Evolutionary conservation across 306 rosid genomes (phyloP).

Genomic region (Echinosophora koreensis): DNA sequence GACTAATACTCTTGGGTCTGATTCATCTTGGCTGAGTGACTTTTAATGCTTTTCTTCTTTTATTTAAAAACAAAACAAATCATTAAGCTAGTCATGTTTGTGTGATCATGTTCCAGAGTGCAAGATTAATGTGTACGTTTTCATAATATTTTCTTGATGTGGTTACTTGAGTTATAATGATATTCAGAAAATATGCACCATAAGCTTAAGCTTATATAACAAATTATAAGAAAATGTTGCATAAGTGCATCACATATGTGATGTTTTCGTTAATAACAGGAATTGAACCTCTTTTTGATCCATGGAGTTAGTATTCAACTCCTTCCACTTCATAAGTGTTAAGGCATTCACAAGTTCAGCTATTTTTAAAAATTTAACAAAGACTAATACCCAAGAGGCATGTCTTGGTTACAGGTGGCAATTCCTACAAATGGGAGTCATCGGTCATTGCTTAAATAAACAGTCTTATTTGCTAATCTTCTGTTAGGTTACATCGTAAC

Average conservation of each 20-base stretch:
- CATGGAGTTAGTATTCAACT: background rate
- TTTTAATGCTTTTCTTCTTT: background rate
- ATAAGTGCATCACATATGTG: background rate
- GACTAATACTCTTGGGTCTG: background rate
- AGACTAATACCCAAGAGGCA: too few relatives aligned
- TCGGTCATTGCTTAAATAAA: background rate
- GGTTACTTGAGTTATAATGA: background rate
- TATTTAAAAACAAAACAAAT: background rate
- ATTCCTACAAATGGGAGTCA: background rate
- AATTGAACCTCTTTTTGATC: background rate
- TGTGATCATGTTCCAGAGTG: background rate
- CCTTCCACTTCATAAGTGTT: background rate
- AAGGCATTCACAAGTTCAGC: background rate
- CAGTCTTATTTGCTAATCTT: background rate
- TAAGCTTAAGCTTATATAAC: constrained; percentile 3
- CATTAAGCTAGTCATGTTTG: background rate
- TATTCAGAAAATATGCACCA: background rate
- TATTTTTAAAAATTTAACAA: background rate
- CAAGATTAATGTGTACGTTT: background rate
- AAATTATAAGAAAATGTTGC: background rate
- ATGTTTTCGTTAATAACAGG: background rate
- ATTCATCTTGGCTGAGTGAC: background rate
- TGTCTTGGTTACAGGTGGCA: background rate
- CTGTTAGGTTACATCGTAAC: background rate
- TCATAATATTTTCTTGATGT: background rate